Evolutionary conservation across 2,329 filamentous ascomycete species (phyloP).

Genomic region (Paraconiothyrium brasiliense): DNA sequence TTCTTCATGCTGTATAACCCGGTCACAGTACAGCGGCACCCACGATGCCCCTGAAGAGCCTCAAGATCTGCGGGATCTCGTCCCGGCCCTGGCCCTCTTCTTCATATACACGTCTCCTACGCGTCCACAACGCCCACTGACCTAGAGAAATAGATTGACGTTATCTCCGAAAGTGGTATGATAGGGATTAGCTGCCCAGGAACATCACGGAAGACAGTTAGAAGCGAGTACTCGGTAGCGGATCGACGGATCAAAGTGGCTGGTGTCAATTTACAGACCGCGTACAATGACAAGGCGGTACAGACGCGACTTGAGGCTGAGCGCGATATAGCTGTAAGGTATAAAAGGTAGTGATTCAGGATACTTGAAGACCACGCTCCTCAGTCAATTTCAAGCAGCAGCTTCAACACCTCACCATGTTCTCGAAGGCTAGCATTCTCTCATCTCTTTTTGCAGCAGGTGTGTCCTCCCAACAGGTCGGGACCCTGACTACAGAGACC

Average conservation of each 20-base stretch:
- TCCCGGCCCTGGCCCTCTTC: constrained; percentile 18
- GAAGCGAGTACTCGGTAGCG: constrained; percentile 7
- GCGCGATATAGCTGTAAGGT: constrained; percentile 3
- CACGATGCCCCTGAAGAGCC: constrained; percentile 17
- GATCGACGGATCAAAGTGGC: constrained; percentile 14
- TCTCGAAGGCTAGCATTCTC: constrained; percentile 59
- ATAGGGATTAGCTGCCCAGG: constrained; percentile 12
- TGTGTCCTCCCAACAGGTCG: constrained; percentile 56
- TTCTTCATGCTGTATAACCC: background rate
- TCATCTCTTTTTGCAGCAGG: constrained; percentile 46
- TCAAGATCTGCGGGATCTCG: constrained; percentile 18
- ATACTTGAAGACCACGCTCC: constrained; percentile 4
- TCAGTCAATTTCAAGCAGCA: constrained; percentile 8
- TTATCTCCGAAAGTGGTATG: constrained; percentile 6
- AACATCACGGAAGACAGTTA: constrained; percentile 13
- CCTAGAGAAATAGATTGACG: constrained; percentile 20
- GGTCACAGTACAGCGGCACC: constrained; percentile 9
- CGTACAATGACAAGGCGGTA: constrained; percentile 4
- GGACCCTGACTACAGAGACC: constrained; percentile 46
- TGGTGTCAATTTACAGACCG: constrained; percentile 15
- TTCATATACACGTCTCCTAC: constrained; percentile 17
- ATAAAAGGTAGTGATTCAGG: constrained; percentile 15
- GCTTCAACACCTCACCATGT: constrained; percentile 21
- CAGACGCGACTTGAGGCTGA: background rate
- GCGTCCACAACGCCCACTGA: constrained; percentile 6